Base-by-base conservation (phyloP, 177 flowering plant species). In the Telopea speciosissima region DNA sequence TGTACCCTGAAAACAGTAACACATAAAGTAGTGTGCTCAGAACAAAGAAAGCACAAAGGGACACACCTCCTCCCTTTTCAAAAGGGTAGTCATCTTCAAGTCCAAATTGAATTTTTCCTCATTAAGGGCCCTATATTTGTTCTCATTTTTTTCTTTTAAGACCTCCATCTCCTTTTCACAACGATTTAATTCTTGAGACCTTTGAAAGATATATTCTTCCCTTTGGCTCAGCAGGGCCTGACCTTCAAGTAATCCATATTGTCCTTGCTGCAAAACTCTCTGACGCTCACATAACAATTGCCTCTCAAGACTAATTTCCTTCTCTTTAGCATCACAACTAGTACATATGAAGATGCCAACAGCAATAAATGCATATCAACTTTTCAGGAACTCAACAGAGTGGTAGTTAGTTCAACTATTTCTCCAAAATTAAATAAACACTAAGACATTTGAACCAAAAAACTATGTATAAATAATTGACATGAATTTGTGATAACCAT, bases 11-110 rank as follows among this genome's bases (percentile, higher is more conserved):
- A n/a, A 31, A 31, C 33, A 31, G 5, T 31, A 31, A 31, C 33
- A 2, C 56, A 31, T 24, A 56, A 24, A 19, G 42, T 40, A 44
- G 58, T 33, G 26, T 24, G 10, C 28, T 23, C 26, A 44, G 22
- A 56, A 54, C n/a, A 25, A 13, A 54, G 5, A 28, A 65, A 23
- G n/a, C 36, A 60, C 17, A 63, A 7, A 24, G 40, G 67, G 63
- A 63, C 21, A 70, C 24, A 96, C 99, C 97, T 88, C 86, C 75
- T 87, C 98, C 78, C 90, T 88, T 73, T 83, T 74, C 24, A 79
- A 73, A 25, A 93, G 73, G 23, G 89, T 79, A 72, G 83, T 76
- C 68, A 76, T 70, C n/a, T 67, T 78, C 52, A 83, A 77, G 66
- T 83, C 82, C 72, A 89, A 68, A 61, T 76, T 81, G 61, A 72